Base-by-base conservation (phyloP, 306 rosid species). In the Casuarina equisetifolia region DNA sequence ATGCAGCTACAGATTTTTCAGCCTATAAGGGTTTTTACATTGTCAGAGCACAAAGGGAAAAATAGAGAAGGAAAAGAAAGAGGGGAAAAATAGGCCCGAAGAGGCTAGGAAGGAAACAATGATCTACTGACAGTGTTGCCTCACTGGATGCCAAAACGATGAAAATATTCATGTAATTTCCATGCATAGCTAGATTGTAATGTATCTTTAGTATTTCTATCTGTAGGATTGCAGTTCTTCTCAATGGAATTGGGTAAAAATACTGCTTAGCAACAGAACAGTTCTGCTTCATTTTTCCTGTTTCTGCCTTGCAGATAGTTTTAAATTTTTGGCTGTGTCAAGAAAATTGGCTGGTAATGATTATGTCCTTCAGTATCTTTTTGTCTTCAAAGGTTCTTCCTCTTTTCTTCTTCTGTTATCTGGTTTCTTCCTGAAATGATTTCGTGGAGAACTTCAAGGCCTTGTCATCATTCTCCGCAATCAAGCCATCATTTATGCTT, bases 91-190 rank as follows among this genome's bases (percentile, higher is more conserved):
- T 25, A 25, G 32, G 32, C 32, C 32, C 32, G 32, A 25, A 25
- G 32, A 25, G 32, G 32, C 32, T 25, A 25, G 0, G 32, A 25
- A 25, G 32, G 32, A 25, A 25, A 25, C 32, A 25, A 25, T 25
- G 32, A 25, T 25, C 32, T 25, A 25, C 32, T 25, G 32, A 25
- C 32, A 25, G 32, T 25, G 32, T 11, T 44, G 48, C 49, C 68
- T 76, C 77, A 51, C 17, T 57, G 51, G 50, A 73, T 57, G 67
- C 69, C 75, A 0, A 53, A 52, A 50, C 63, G 40, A 73, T 48
- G 4, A 51, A 71, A 64, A 72, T 54, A 50, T 48, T 12, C 77
- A 35, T 69, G 62, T 59, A 59, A 69, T 40, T 25, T 25, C 32
- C 32, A 25, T 25, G 32, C 32, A 25, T 25, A 25, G 52, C 35